Conservation (phyloP, 192 early-diverging fungal species). For the Podila verticillata region DNA sequence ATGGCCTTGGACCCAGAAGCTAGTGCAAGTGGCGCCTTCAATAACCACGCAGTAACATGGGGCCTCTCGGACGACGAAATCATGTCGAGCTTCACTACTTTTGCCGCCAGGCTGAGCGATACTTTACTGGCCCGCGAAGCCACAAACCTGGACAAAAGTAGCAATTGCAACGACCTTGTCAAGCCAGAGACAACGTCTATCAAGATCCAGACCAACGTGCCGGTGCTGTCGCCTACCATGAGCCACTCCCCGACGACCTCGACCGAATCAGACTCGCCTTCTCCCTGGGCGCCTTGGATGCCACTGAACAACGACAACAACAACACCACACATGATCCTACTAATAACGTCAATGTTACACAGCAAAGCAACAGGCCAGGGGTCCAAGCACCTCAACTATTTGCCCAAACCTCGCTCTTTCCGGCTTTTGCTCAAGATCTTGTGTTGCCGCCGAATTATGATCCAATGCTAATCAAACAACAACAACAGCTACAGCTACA, state of each 20-base stretch:
- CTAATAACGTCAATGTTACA: too few species aligned
- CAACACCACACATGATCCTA: background rate
- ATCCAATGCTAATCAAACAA: too few species aligned
- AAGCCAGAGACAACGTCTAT: background rate
- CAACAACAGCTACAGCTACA: background rate
- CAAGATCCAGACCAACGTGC: slow-evolving; percentile 8
- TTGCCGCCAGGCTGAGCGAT: slow-evolving; percentile 27
- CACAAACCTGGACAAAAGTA: background rate
- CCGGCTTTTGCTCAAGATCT: too few species aligned
- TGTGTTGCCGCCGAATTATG: too few species aligned
- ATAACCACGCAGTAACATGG: slow-evolving; percentile 10
- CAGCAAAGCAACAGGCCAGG: too few species aligned
- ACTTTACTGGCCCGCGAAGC: slow-evolving; percentile 11
- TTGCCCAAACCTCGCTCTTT: too few species aligned
- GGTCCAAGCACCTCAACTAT: too few species aligned
- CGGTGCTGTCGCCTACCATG: background rate
- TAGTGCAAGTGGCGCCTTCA: background rate
- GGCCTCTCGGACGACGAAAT: slow-evolving; percentile 43
- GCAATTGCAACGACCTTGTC: too few species aligned
- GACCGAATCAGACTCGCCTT: slow-evolving; percentile 11
- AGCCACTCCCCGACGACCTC: slow-evolving; percentile 15
- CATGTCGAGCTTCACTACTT: slow-evolving; percentile 38
- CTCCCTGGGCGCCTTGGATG: slow-evolving; percentile 29
- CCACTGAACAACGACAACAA: background rate
- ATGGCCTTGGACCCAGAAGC: background rate